phyloP scores from a whole-genome alignment of 371 early-diverging fungal genomes.

The Syncephalastrum sp. region DNA sequence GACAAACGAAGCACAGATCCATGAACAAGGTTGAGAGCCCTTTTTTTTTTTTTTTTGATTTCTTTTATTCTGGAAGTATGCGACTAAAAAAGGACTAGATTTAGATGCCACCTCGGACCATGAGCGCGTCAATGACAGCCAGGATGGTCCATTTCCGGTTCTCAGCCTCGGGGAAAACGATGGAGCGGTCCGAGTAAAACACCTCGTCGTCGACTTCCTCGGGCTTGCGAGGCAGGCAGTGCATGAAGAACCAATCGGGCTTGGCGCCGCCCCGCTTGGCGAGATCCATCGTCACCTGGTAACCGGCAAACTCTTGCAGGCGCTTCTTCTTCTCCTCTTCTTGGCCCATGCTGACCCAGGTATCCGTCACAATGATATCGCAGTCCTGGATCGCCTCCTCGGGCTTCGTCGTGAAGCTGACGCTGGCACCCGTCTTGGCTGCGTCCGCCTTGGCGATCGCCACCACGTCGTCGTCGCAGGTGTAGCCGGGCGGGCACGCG shows the following conservation, averaged over 20 bases:
- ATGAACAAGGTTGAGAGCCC: too few species aligned
- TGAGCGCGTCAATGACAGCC: constrained; percentile 75
- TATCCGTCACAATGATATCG: constrained; percentile 93
- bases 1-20: too few species aligned
- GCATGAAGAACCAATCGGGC: constrained; percentile 92
- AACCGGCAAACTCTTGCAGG: constrained; percentile 81
- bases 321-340: constrained; percentile 87
- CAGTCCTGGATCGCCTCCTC: constrained; percentile 76
- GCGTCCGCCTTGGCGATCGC: constrained; percentile 58
- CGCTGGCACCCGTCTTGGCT: constrained; percentile 41
- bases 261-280: constrained; percentile 76
- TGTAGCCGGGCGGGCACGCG: constrained; percentile 85
- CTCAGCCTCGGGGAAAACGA: constrained; percentile 96
- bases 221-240: constrained; percentile 93
- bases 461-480: constrained; percentile 67
- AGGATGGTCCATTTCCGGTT: constrained; percentile 97
- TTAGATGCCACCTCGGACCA: constrained; percentile 59
- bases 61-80: background rate
- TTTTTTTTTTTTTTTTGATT: background rate
- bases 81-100: constrained; percentile 11
- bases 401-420: constrained; percentile 71
- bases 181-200: constrained; percentile 87
- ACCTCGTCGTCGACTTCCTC: constrained; percentile 97
- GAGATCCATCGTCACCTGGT: constrained; percentile 83
- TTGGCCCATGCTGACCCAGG: constrained; percentile 98